These are phyloP conservation scores for Umbilicus rupestris DNA, from an alignment of 164 flowering plant genomes.

Conservation along the genomic window DNA sequence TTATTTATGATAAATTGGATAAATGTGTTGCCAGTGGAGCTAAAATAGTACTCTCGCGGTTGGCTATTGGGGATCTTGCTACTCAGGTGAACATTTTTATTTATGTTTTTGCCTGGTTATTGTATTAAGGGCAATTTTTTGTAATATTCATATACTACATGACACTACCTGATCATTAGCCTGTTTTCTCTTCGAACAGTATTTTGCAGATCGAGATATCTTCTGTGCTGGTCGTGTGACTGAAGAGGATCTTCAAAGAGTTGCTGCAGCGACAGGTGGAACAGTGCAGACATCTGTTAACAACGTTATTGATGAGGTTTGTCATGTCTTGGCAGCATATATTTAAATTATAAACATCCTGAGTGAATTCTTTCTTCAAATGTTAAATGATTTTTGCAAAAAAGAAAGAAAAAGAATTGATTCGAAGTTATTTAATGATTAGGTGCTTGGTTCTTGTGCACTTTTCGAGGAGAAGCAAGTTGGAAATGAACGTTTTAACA, in stretches of 20 bases:
- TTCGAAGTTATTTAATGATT: slow-evolving; percentile 7
- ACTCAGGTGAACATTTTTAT: slow-evolving; percentile 57
- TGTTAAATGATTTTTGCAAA: neutral
- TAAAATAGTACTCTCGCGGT: slow-evolving; percentile 83
- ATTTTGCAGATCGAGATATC: slow-evolving; percentile 97
- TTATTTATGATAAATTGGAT: slow-evolving; percentile 94
- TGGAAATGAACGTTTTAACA: slow-evolving; percentile 93
- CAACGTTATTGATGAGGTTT: slow-evolving; percentile 85
- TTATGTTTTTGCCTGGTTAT: neutral
- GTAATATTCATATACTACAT: neutral
- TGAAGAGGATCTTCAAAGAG: slow-evolving; percentile 90
- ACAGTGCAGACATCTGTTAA: slow-evolving; percentile 95
- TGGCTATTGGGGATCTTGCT: slow-evolving; percentile 94
- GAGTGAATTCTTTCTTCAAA: neutral
- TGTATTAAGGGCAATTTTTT: too few relatives aligned
- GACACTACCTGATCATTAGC: neutral
- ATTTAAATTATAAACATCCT: neutral
- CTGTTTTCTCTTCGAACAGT: slow-evolving; percentile 35
- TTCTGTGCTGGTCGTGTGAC: slow-evolving; percentile 99
- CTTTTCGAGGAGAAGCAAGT: slow-evolving; percentile 92
- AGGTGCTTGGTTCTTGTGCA: slow-evolving; percentile 98
- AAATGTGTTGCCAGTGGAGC: slow-evolving; percentile 96
- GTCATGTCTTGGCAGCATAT: neutral
- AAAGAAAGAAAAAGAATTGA: neutral
- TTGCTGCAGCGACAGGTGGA: slow-evolving; percentile 97